Evolutionary conservation across 1,139 yeast species (phyloP), one percentile per base, ranked within the genome.

Genomic region (Lodderomyces theae): DNA sequence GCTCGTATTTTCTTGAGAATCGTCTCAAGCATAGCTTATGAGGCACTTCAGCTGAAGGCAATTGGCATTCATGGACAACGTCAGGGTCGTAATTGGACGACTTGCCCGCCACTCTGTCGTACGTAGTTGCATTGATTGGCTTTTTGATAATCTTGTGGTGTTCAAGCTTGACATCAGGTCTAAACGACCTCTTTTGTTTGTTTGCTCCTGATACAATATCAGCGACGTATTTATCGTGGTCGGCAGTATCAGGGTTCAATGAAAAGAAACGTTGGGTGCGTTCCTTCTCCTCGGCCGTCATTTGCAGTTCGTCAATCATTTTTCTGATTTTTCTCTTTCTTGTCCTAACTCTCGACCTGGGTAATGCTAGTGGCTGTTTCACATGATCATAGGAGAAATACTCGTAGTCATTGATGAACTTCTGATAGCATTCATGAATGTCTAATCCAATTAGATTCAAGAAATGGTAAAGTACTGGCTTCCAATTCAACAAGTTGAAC

Each of bases 1-100:
- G 73, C 66, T 92, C 98, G 57, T 92, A 92, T 24, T 96, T 95
- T 53, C 98, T 77, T 13, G 97, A 88, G 59, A 92, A 92, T 48
- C 85, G 78, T 54, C 95, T 86, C 50, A 79, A 69, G 60, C 97
- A 90, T 40, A 79, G 74, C 50, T 74, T 71, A 36, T 82, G 61
- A 3, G 74, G 71, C 38, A 66, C 72, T 47, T 72, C 77, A 6
- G 77, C 68, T 1, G 74, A 68, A 2, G 77, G 69, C 24, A 72
- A 56, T 48, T 69, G 76, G 52, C 77, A 72, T 50, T 72, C 77
- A 47, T 72, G 77, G 1, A 70, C 64, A 3, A 72, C 77, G 47
- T 72, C 77, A 2, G 77, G 77, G 48, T 72, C 77, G 48, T 72
- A 72, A 48, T 72, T 72, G 7, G 75, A 66, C 4, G 74, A 68